Base-by-base conservation (phyloP, 345 rosid species). In the Litchi chinensis region DNA sequence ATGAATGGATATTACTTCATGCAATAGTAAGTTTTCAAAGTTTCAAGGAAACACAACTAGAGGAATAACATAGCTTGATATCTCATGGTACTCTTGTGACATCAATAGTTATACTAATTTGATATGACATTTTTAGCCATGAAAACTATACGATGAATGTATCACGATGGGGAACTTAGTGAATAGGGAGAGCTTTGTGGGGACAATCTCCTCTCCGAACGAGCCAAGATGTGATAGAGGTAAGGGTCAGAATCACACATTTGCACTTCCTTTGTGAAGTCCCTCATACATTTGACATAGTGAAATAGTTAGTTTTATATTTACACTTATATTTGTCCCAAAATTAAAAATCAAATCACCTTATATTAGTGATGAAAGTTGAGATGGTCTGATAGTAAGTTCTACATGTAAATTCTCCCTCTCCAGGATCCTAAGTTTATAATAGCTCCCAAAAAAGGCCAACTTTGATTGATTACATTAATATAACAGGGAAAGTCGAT, bases 121-220 rank as follows among this genome's bases (percentile, higher is more conserved):
- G n/a, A n/a, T n/a, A n/a, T n/a, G 65, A 75, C 12, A 15, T 50
- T 28, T 19, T 24, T 9, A 32, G 6, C 3, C n/a, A 21, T 39
- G 10, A 54, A 19, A 41, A 69, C 74, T 62, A 18, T 39, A 40
- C 73, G 41, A 48, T 65, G 21, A 65, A 40, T 43, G 43, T 24
- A 46, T 3, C 22, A 40, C 39, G 75, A 56, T 15, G 22, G 54
- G 62, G 73, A 71, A 52, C 48, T 76, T 64, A 93, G n/a, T n/a
- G 81, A 87, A 54, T 97, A 93, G 57, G 70, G 76, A 63, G 65
- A 67, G 52, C 90, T 97, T 71, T 93, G 85, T 59, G 94, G 94
- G 8, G 98, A 93, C 66, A 87, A 92, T 84, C 85, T 88, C 81
- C 84, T 95, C 77, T 90, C 93, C 26, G 85, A 84, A 83, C 95